These are phyloP conservation scores for Debaryomyces sp. DNA, from an alignment of 1,139 yeast genomes.

Conservation along the genomic window DNA sequence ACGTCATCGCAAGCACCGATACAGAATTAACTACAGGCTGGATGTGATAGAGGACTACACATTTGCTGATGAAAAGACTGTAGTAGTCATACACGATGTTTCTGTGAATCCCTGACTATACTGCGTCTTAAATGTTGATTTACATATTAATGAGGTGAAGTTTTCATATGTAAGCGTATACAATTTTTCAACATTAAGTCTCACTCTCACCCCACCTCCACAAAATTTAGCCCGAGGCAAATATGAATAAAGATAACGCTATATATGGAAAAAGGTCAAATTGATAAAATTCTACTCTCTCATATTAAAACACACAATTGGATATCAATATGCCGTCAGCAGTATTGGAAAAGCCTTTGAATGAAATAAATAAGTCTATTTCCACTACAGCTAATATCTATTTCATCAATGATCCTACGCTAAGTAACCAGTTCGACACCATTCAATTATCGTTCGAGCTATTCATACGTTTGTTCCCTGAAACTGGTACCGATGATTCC, in stretches of 20 bases:
- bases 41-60: background rate
- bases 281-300: background rate
- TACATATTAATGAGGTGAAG: background rate
- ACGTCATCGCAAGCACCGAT: background rate
- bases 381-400: slow-evolving; percentile 33
- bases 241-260: background rate
- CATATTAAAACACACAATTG: slow-evolving; percentile 2
- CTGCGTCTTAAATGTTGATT: background rate
- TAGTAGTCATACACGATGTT: background rate
- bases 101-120: background rate
- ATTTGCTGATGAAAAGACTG: background rate
- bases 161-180: background rate
- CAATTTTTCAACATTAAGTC: slow-evolving; percentile 4
- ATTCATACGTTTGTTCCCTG: slow-evolving; percentile 35
- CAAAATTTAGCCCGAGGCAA: slow-evolving; percentile 11
- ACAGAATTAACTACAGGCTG: background rate
- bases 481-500: slow-evolving; percentile 14
- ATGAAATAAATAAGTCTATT: slow-evolving; percentile 15
- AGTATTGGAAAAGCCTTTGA: slow-evolving; percentile 6
- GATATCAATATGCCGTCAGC: slow-evolving; percentile 18
- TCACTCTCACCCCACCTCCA: slow-evolving; percentile 10
- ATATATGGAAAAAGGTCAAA: background rate
- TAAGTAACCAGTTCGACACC: slow-evolving; percentile 26
- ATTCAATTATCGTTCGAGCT: slow-evolving; percentile 40
- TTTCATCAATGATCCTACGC: slow-evolving; percentile 34